These are phyloP conservation scores for Trichosporon coremiiforme DNA, from an alignment of 1,284 basidiomycete genomes.

Conservation along the genomic window DNA sequence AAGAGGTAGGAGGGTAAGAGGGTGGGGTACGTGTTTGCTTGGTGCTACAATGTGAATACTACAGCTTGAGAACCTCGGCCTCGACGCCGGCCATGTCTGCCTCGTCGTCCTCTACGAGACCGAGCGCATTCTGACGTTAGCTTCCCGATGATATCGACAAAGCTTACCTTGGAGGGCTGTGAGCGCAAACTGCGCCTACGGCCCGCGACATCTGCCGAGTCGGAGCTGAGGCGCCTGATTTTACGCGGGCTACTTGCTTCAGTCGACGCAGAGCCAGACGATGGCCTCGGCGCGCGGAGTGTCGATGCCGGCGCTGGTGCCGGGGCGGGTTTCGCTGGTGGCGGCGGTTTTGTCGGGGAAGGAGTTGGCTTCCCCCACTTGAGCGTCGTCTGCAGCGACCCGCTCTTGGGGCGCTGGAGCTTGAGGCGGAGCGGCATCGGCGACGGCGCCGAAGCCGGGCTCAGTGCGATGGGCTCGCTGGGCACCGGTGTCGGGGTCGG, in stretches of 20 bases:
- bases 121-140: neutral
- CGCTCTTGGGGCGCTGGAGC: neutral
- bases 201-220: neutral
- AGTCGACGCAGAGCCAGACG: neutral
- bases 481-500: neutral
- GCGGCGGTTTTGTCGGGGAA: neutral
- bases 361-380: neutral
- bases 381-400: constrained; percentile 3
- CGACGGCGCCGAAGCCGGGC: neutral
- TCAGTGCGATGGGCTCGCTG: neutral
- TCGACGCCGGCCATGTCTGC: constrained; percentile 17
- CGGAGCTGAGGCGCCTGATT: neutral
- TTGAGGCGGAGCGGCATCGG: constrained; percentile 16
- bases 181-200: neutral
- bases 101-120: constrained; percentile 8
- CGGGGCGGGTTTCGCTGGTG: no score
- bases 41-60: neutral
- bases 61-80: constrained; percentile 12
- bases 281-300: neutral
- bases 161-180: constrained; percentile 8
- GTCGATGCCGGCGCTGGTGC: neutral
- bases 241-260: neutral
- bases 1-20: neutral
- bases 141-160: no score
- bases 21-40: neutral